Base-by-base conservation (phyloP, 2,329 filamentous ascomycete genomes). In the Neoarthrinium moseri region DNA sequence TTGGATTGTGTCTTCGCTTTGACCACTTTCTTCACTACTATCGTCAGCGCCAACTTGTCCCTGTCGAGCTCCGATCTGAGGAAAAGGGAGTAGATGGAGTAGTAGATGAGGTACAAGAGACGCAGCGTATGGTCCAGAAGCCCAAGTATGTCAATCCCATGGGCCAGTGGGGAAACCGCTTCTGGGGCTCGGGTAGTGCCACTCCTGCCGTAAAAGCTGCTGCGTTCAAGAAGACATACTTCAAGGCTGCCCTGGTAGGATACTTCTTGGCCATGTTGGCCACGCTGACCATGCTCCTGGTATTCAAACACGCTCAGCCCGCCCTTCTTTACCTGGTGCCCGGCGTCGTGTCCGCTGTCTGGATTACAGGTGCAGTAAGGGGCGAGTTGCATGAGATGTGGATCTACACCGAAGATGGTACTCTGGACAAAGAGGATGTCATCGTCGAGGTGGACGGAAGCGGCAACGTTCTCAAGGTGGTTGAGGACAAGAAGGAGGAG, bases 251-350 rank as follows among this genome's bases (percentile, higher is more conserved):
- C 27, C 61, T 96, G 51, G 57, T 78, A 2, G 92, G 91, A 1
- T 99, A 97, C 64, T 58, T 87, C 0, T 38, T 84, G 4, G 91
- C 90, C 1, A 88, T 97, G 83, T 51, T 90, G 2, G 72, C 76
- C 2, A 96, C 92, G 0, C 67, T 96, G 15, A 71, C 77, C 0
- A 87, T 91, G 57, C 86, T 97, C 69, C 75, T 91, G 40, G 69
- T 89, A 8, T 94, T 83, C 59, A 78, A 86, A 37, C 89, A 89
- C 51, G 89, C 89, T 3, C 92, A 99, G 62, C 92, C 92, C 0
- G 92, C 94, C 6, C 75, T 99, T 24, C 72, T 99, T 12, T 97
- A 97, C 62, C 81, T 99, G 6, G 94, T 97, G 0, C 92, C 92
- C 0, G 86, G 88, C 1, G 89, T 97, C 0, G 70, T 96, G 5